These are phyloP conservation scores for Kingdonia uniflora DNA, from an alignment of 164 flowering plant genomes.

Conservation along the genomic window DNA sequence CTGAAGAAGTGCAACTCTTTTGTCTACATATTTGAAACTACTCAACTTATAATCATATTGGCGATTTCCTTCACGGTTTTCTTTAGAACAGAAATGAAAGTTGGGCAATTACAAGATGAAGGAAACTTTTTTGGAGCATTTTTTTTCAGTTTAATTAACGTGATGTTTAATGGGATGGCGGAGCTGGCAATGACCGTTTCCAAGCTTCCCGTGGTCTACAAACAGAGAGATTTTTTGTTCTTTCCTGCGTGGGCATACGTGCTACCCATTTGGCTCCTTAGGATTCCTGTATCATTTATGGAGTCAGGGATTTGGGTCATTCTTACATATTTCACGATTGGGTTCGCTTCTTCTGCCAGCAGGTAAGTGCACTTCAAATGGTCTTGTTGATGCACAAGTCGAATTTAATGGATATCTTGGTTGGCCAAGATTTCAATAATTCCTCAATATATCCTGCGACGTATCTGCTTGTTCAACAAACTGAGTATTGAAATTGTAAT, in stretches of 20 bases:
- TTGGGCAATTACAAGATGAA: slow-evolving; percentile 30
- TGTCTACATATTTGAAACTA: slow-evolving; percentile 43
- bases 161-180: slow-evolving; percentile 61
- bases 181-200: slow-evolving; percentile 49
- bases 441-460: no score
- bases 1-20: slow-evolving; percentile 47
- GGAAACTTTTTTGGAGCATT: slow-evolving; percentile 48
- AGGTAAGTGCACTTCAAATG: no score
- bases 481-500: no score
- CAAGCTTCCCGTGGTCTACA: slow-evolving; percentile 56
- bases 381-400: no score
- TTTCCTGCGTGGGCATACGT: slow-evolving; percentile 64
- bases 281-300: slow-evolving; percentile 42
- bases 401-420: no score
- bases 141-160: slow-evolving; percentile 44
- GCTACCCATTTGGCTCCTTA: slow-evolving; percentile 48
- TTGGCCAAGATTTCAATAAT: no score
- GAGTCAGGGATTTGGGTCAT: slow-evolving; percentile 47
- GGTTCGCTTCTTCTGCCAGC: slow-evolving; percentile 40
- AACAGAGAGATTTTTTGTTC: slow-evolving; percentile 48
- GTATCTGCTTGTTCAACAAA: no score
- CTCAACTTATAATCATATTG: slow-evolving; percentile 48
- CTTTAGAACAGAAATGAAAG: slow-evolving; percentile 40
- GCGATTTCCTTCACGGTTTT: slow-evolving; percentile 40
- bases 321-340: slow-evolving; percentile 46